Evolutionary conservation across 2,329 filamentous ascomycete species (phyloP), one percentile per base, ranked within the genome.

Genomic region (Blastomyces parvus): DNA sequence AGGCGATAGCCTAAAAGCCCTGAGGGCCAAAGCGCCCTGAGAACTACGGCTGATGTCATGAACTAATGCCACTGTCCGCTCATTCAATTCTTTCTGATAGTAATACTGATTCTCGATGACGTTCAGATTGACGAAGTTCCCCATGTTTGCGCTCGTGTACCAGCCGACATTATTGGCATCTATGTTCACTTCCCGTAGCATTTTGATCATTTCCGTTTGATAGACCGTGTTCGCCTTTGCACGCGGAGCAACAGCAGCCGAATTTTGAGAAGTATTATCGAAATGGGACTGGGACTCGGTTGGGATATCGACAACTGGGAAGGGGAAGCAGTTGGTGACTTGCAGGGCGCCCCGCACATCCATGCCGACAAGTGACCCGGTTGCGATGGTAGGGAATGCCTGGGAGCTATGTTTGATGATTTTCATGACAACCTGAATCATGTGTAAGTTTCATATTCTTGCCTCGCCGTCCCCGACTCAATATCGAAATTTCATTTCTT

Each of bases 121-220:
- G 82, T 88, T 90, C 74, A 89, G 78, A 82, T 92, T 97, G 82
- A 97, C 84, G 71, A 97, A 97, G 83, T 96, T 97, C 78, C 94
- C 94, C 90, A 99, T 95, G 77, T 91, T 96, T 67, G 92, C 91
- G 81, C 91, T 97, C 64, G 91, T 97, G 81, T 99, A 99, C 92
- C 92, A 99, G 72, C 94, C 94, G 65, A 96, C 91, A 73, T 91
- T 95, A 82, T 97, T 96, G 69, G 94, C 94, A 77, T 99, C 94
- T 65, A 97, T 90, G 77, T 97, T 99, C 73, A 99, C 94, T 79
- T 97, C 94, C 76, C 93, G 89, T 67, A 97, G 81, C 78, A 94
- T 91, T 74, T 91, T 89, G 78, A 99, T 93, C 93, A 97, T 97
- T 79, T 99, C 94, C 69, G 86, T 88, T 81, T 96, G 90, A 80